Evolutionary conservation across 495 filamentous ascomycete species (phyloP).

Genomic region (Collariella sp.): DNA sequence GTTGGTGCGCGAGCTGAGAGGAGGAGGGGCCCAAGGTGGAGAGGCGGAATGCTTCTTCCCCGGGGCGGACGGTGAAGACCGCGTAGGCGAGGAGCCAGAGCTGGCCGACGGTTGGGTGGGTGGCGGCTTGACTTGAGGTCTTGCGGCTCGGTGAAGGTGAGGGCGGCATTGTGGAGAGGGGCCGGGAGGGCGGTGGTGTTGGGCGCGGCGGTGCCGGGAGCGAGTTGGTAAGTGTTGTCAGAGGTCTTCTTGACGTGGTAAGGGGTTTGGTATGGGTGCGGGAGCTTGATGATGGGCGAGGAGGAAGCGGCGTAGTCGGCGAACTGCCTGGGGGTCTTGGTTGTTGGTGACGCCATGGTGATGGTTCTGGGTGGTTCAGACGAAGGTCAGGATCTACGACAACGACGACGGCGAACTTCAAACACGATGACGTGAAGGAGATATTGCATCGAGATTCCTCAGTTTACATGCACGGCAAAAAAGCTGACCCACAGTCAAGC

Average conservation of each 20-base stretch:
- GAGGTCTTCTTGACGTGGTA: conserved; percentile 28
- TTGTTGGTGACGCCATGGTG: conserved; percentile 2
- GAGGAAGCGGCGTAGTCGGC: conserved; percentile 24
- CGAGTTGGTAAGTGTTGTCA: conserved; percentile 17
- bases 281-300: conserved; percentile 37
- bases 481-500: too few species aligned
- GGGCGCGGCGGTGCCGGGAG: conserved; percentile 11
- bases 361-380: not conserved
- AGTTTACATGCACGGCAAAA: too few species aligned
- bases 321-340: conserved; percentile 12
- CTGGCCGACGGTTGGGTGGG: conserved; percentile 47
- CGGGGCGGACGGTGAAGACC: conserved; percentile 46
- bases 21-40: conserved; percentile 34
- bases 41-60: conserved; percentile 47
- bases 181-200: conserved; percentile 12
- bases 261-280: conserved; percentile 39
- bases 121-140: conserved; percentile 40
- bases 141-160: conserved; percentile 36
- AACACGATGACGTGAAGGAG: too few species aligned
- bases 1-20: conserved; percentile 38
- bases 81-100: conserved; percentile 56
- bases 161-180: conserved; percentile 30
- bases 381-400: not conserved
- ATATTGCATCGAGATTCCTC: too few species aligned
- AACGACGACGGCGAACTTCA: too few species aligned